Conservation (phyloP, 495 filamentous ascomycete species). For the Penicillium soppii region DNA sequence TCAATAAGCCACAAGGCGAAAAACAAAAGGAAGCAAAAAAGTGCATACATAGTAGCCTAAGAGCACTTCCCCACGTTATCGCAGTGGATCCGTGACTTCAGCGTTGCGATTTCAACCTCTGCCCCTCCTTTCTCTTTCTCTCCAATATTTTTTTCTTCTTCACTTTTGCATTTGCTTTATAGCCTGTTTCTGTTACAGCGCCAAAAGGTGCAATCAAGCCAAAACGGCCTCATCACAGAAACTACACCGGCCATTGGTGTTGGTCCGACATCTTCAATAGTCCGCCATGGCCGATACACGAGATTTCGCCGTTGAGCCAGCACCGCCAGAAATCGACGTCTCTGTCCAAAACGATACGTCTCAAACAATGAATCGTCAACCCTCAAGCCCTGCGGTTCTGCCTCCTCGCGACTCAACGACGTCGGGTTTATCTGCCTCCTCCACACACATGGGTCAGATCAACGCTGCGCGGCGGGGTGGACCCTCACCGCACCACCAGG, state of each 20-base stretch:
- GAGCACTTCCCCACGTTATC: constrained; percentile 12
- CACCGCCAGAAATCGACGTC: constrained; percentile 28
- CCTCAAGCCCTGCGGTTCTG: constrained; percentile 29
- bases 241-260: constrained; percentile 26
- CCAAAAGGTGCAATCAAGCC: constrained; percentile 14
- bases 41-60: background rate
- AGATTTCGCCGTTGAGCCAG: constrained; percentile 17
- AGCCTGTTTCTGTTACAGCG: constrained; percentile 4
- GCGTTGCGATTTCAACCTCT: constrained; percentile 4
- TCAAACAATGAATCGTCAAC: constrained; percentile 4
- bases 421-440: constrained; percentile 64
- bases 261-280: constrained; percentile 17
- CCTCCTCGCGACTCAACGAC: constrained; percentile 30
- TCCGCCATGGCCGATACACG: constrained; percentile 15
- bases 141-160: background rate
- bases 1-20: too few relatives aligned
- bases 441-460: constrained; percentile 76
- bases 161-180: background rate
- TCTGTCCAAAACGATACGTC: constrained; percentile 13
- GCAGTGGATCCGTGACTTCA: constrained; percentile 8
- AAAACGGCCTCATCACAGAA: constrained; percentile 24
- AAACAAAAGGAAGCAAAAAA: background rate
- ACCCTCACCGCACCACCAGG: constrained; percentile 45
- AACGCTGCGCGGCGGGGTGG: constrained; percentile 69
- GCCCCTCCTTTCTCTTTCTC: constrained; percentile 8